phyloP scores from a whole-genome alignment of 2,329 filamentous ascomycete genomes.

The Decorospora gaudefroyi region DNA sequence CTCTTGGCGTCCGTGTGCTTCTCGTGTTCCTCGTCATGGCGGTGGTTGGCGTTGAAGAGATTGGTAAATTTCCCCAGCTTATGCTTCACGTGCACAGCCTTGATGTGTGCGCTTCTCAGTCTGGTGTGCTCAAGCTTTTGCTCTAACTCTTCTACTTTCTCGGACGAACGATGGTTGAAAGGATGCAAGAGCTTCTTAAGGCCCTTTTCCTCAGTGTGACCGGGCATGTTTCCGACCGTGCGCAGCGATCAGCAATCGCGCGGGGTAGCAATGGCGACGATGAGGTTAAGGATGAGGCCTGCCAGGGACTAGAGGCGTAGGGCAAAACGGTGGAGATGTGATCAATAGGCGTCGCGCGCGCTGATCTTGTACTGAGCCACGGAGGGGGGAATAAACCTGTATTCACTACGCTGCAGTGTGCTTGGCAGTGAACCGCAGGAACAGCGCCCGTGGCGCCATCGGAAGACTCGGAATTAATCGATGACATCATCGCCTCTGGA shows the following conservation, averaged over 20 bases:
- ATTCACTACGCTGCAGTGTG: conserved; percentile 25
- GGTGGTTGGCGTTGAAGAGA: conserved; percentile 81
- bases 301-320: conserved; percentile 30
- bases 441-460: conserved; percentile 13
- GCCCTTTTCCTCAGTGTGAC: conserved; percentile 28
- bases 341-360: conserved; percentile 19
- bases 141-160: conserved; percentile 43
- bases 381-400: conserved; percentile 26
- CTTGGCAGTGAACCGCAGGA: conserved; percentile 13
- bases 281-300: conserved; percentile 5
- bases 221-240: conserved; percentile 26
- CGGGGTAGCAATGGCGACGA: conserved; percentile 7
- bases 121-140: conserved; percentile 54
- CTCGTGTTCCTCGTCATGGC: conserved; percentile 93
- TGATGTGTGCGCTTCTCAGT: conserved; percentile 56
- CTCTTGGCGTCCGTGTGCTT: conserved; percentile 81
- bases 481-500: conserved; percentile 19
- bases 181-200: conserved; percentile 48
- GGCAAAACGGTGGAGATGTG: conserved; percentile 14
- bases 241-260: conserved; percentile 14
- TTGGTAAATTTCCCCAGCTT: conserved; percentile 68
- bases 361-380: conserved; percentile 27
- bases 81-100: conserved; percentile 63
- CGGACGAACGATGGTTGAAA: conserved; percentile 39
- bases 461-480: conserved; percentile 6